phyloP scores from a whole-genome alignment of 352 stramenopile genomes.

The Phytophthora ohioensis region DNA sequence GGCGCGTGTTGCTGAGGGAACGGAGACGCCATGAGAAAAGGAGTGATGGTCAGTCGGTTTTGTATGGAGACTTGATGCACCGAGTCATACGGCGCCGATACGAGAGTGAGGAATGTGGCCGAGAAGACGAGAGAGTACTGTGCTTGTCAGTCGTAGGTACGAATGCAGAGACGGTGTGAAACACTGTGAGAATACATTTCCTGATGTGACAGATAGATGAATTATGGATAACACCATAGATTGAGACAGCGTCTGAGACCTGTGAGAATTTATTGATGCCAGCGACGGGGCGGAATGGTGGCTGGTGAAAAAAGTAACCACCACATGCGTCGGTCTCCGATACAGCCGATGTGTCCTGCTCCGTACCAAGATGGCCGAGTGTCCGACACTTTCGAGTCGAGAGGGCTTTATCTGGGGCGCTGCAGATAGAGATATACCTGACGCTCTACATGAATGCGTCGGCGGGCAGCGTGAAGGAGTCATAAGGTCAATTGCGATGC shows the following conservation, averaged over 20 bases:
- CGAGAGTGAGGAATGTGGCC: slow-evolving; percentile 7
- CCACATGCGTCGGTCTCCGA: neutral
- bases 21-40: slow-evolving; percentile 31
- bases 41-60: slow-evolving; percentile 12
- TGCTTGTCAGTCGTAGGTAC: slow-evolving; percentile 1
- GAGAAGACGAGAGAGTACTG: slow-evolving; percentile 18
- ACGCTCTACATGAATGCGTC: slow-evolving; percentile 5
- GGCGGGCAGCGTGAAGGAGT: slow-evolving; percentile 19
- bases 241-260: neutral
- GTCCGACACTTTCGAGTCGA: slow-evolving; percentile 11
- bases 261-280: neutral
- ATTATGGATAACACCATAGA: neutral
- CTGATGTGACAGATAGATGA: too few relatives aligned
- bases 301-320: slow-evolving; percentile 18
- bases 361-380: slow-evolving; percentile 19
- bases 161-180: neutral
- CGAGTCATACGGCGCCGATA: neutral
- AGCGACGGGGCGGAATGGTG: slow-evolving; percentile 2
- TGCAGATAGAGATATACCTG: slow-evolving; percentile 13
- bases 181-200: neutral
- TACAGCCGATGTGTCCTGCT: slow-evolving; percentile 12
- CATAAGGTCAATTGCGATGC: neutral
- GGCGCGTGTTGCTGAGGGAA: slow-evolving; percentile 26
- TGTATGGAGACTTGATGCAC: slow-evolving; percentile 5
- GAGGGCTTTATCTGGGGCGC: neutral